These are phyloP conservation scores for Pancytospora epiphaga DNA, from an alignment of 371 early-diverging fungal species.

Conservation along the genomic window DNA sequence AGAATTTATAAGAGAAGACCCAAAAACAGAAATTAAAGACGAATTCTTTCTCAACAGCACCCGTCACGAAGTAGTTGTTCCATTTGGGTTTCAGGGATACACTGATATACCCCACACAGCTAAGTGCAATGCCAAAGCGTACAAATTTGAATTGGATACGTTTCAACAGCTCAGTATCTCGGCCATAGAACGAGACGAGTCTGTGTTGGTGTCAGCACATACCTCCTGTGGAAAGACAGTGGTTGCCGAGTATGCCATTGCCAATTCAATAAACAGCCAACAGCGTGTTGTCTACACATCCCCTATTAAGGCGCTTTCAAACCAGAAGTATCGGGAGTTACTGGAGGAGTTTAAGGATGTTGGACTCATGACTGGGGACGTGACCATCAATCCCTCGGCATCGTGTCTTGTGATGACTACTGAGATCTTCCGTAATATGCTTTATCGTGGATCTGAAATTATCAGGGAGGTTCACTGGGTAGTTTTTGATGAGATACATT, in stretches of 20 bases:
- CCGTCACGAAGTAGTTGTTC: slow-evolving; percentile 56
- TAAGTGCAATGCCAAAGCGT: slow-evolving; percentile 67
- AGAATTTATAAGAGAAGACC: slow-evolving; percentile 23
- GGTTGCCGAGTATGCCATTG: slow-evolving; percentile 98
- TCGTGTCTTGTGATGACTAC: slow-evolving; percentile 99
- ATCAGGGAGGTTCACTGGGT: slow-evolving; percentile 98
- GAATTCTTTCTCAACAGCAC: slow-evolving; percentile 40
- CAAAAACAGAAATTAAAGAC: slow-evolving; percentile 20
- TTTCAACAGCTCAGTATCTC: slow-evolving; percentile 83
- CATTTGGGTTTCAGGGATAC: slow-evolving; percentile 39
- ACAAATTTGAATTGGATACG: slow-evolving; percentile 86
- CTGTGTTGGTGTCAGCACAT: slow-evolving; percentile 91
- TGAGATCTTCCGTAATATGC: slow-evolving; percentile 94
- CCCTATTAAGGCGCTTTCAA: slow-evolving; percentile 96
- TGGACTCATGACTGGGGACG: slow-evolving; percentile 98
- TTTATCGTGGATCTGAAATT: slow-evolving; percentile 91
- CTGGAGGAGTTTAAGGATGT: slow-evolving; percentile 86
- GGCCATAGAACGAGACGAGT: slow-evolving; percentile 83
- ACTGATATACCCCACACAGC: slow-evolving; percentile 59
- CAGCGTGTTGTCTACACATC: slow-evolving; percentile 96
- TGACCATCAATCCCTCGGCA: slow-evolving; percentile 88
- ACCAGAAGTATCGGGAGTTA: slow-evolving; percentile 97
- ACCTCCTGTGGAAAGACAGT: slow-evolving; percentile 98
- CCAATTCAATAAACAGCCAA: slow-evolving; percentile 74
- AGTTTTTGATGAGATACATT: slow-evolving; percentile 98